Conservation (phyloP, 371 early-diverging fungal genomes). For the Actinomortierella ambigua region DNA sequence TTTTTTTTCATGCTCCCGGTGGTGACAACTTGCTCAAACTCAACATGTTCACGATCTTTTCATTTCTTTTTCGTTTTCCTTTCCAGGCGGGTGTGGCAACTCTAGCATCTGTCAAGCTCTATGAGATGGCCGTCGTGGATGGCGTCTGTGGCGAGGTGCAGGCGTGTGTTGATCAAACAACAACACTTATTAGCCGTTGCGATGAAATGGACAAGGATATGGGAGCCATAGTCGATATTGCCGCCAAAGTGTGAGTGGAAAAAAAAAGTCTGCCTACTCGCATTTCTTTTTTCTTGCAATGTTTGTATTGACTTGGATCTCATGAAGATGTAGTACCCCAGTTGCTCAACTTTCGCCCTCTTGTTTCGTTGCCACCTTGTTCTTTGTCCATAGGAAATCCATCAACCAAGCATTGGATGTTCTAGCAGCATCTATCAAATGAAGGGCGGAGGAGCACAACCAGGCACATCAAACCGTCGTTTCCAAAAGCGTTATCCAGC, state of each 20-base stretch:
- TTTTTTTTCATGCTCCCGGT: not conserved
- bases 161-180: constrained; percentile 43
- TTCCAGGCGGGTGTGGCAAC: constrained; percentile 26
- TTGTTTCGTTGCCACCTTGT: not conserved
- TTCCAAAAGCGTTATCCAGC: too few relatives aligned
- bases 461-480: too few relatives aligned
- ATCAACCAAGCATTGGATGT: constrained; percentile 42
- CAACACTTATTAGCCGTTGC: constrained; percentile 50
- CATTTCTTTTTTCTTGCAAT: not conserved
- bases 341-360: not conserved
- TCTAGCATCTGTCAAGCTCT: constrained; percentile 25
- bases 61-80: not conserved
- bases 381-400: constrained; percentile 12
- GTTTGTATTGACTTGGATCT: not conserved
- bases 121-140: constrained; percentile 32
- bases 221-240: constrained; percentile 39
- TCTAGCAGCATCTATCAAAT: constrained; percentile 21
- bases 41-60: not conserved
- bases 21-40: too few relatives aligned
- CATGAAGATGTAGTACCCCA: not conserved
- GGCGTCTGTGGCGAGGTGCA: constrained; percentile 37
- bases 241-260: constrained; percentile 46
- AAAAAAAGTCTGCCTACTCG: not conserved
- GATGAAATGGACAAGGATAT: constrained; percentile 58
- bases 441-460: not conserved